Base-by-base conservation (phyloP, 176 grass and related monocot species). In the Canna indica region DNA sequence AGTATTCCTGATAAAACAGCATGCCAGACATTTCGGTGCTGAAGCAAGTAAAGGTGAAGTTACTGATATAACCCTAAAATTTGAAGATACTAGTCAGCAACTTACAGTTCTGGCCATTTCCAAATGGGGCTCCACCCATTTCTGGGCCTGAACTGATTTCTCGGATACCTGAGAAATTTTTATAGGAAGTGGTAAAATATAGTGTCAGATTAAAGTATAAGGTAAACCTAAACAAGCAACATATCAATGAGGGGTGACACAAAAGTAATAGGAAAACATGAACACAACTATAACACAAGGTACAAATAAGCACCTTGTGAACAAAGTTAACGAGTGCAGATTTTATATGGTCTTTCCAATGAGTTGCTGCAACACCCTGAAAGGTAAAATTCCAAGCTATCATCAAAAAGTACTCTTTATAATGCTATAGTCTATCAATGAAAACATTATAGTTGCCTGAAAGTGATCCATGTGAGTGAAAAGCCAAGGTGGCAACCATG, bases 401-500 rank as follows among this genome's bases (percentile, higher is more conserved):
- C 30, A 41, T 38, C 7, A 22, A 0, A 11, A 11, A 20, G 39
- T 63, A 11, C 8, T 31, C 15, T 29, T 5, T 33, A 63, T 63
- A 58, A 1, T 8, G 1, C 39, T 12, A 12, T 22, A 13, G 2
- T 47, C 26, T 22, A 53, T 34, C 25, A 29, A 57, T 64, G 74
- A 70, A 34, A 70, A 63, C 15, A 38, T 41, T 7, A 66, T 41
- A 41, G 15, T n/a, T 34, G 39, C 63, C 84, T 79, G 68, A 52
- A 59, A 85, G 63, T 1, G 76, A 67, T 75, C 13, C 54, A 78
- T 75, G 80, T 88, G 67, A 74, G 78, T 60, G 3, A 34, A 84
- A 67, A 99, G 75, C 95, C 90, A 99, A 76, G 84, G 95, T 78
- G 90, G 84, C 61, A 94, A 80, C 95, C 95, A 99, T 73, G 90